Percentiles rank a stretch among this genome's conserved stretches.
Evolutionary conservation across 768 basidiomycete species (phyloP).

Genomic region (Melanogaster broomeanus): DNA sequence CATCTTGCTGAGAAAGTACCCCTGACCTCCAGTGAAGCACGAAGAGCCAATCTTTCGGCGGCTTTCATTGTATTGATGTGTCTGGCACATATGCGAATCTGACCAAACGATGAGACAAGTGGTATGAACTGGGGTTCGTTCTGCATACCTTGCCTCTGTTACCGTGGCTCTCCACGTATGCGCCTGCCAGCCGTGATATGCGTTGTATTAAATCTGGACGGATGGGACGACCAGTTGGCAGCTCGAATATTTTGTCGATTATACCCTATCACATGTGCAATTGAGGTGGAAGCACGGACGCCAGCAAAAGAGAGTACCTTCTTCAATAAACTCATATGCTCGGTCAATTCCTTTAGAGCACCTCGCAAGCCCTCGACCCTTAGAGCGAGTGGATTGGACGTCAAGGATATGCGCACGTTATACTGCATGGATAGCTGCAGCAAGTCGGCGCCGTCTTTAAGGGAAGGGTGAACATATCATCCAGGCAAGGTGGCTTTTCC

Average conservation of each 20-base stretch:
- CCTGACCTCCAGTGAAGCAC: slow-evolving; percentile 56
- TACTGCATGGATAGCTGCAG: slow-evolving; percentile 58
- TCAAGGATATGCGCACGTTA: slow-evolving; percentile 62
- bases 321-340: slow-evolving; percentile 49
- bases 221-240: slow-evolving; percentile 49
- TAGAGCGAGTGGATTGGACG: slow-evolving; percentile 55
- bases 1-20: slow-evolving; percentile 9
- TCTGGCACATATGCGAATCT: slow-evolving; percentile 62
- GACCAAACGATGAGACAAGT: background rate
- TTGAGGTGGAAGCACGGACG: background rate
- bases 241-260: slow-evolving; percentile 35
- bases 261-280: slow-evolving; percentile 17
- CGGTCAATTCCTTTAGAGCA: slow-evolving; percentile 48
- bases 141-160: slow-evolving; percentile 45
- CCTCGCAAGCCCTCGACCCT: slow-evolving; percentile 59
- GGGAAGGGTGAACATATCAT: slow-evolving; percentile 9
- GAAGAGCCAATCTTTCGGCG: slow-evolving; percentile 55
- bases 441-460: slow-evolving; percentile 63
- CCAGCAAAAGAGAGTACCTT: slow-evolving; percentile 36
- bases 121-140: background rate
- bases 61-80: slow-evolving; percentile 37
- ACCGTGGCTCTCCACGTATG: slow-evolving; percentile 57
- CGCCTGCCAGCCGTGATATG: slow-evolving; percentile 70
- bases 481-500: background rate
- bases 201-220: slow-evolving; percentile 51